Percentiles rank a stretch among this genome's conserved stretches.
phyloP scores from a whole-genome alignment of 805 yeast species.

The Saccharomycopsis capsularis region DNA sequence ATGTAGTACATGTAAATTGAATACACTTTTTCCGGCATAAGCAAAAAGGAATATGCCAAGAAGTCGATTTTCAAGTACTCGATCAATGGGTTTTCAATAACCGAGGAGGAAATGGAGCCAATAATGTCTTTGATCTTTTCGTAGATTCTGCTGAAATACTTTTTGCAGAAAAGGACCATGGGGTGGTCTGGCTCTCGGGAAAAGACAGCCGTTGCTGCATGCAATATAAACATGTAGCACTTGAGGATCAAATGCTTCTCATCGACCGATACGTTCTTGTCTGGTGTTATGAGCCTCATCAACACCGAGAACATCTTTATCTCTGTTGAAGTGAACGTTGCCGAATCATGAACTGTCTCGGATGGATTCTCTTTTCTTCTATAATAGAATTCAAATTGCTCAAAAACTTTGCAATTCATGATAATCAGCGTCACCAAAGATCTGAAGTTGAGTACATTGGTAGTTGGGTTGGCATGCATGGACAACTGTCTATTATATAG shows the following conservation, averaged over 20 bases:
- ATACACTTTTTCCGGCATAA: slow-evolving; percentile 9
- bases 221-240: neutral
- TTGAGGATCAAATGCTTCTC: slow-evolving; percentile 13
- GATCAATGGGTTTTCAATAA: slow-evolving; percentile 6
- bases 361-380: neutral
- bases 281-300: neutral
- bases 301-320: slow-evolving; percentile 7
- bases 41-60: slow-evolving; percentile 1
- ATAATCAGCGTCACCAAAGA: neutral
- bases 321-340: neutral
- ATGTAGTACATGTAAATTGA: neutral
- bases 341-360: neutral
- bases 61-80: slow-evolving; percentile 14
- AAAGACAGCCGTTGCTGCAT: slow-evolving; percentile 4
- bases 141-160: slow-evolving; percentile 5
- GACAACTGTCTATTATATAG: neutral
- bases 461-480: neutral
- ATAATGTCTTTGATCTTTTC: slow-evolving; percentile 6
- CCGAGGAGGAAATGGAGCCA: neutral
- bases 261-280: neutral
- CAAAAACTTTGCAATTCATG: neutral
- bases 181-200: slow-evolving; percentile 8
- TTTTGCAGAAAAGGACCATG: slow-evolving; percentile 5
- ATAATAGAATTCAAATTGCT: neutral
- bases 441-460: neutral